Evolutionary conservation across 2,329 filamentous ascomycete species (phyloP), one percentile per base, ranked within the genome.

Genomic region (Pseudogymnoascus sp.): DNA sequence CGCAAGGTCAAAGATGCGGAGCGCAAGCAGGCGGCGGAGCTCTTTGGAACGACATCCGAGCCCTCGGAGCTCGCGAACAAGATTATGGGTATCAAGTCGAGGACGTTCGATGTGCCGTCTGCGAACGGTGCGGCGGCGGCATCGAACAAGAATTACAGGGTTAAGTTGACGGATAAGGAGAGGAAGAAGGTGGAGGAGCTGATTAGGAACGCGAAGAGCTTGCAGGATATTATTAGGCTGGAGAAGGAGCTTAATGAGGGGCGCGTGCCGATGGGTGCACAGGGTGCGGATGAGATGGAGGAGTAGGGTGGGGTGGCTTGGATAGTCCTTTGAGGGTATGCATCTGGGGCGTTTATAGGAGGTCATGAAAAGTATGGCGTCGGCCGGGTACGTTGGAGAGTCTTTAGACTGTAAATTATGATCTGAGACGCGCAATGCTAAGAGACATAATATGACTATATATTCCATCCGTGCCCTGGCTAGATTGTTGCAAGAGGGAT

Each of bases 211-310:
- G 93, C 95, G 5, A 92, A 88, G 75, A 96, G 89, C 72, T 75
- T 99, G 72, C 88, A 92, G 69, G 95, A 97, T 78, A 96, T 99
- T 73, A 88, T 91, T 63, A 83, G 86, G 68, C 75, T 99, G 73
- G 95, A 99, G 80, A 96, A 93, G 79, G 91, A 95, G 76, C 78
- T 97, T 68, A 90, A 90, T 66, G 93, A 97, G 75, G 95, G 95
- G 1, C 82, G 90, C 72, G 82, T 97, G 75, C 93, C 93, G 2
- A 81, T 83, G 36, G 89, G 87, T 28, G 83, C 87, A 34, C 79
- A 84, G 37, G 72, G 77, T 37, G 80, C 79, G 53, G 80, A 78
- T 42, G 81, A 83, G 68, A 88, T 88, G 85, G 84, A 88, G 75
- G 84, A 87, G 71, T 88, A 56, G 28, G 16, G n/a, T 3, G 5